Evolutionary conservation across 106 monocot genomes (phyloP).

Genomic region (Xerophyta viscosa): DNA sequence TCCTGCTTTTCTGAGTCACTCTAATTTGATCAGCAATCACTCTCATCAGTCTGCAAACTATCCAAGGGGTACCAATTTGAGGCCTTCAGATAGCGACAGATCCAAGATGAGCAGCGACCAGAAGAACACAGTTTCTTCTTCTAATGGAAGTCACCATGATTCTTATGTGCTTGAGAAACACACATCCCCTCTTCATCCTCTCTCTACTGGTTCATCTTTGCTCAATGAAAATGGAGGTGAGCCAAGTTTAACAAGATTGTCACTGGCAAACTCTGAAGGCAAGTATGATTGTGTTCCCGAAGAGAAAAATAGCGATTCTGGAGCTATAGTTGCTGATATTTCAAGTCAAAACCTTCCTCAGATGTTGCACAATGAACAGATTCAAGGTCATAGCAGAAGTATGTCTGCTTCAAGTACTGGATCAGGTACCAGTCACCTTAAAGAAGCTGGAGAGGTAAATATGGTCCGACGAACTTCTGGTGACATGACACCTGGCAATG

Average conservation of each 20-base stretch:
- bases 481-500: constrained; percentile 21
- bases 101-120: constrained; percentile 7
- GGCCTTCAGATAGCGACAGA: constrained; percentile 24
- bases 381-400: constrained; percentile 25
- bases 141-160: constrained; percentile 35
- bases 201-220: constrained; percentile 9
- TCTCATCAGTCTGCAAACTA: constrained; percentile 11
- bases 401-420: constrained; percentile 25
- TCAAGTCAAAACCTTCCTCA: constrained; percentile 11
- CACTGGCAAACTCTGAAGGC: constrained; percentile 17
- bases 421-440: constrained; percentile 15
- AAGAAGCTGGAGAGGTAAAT: constrained; percentile 17
- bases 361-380: constrained; percentile 15
- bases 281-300: constrained; percentile 18
- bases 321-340: constrained; percentile 19
- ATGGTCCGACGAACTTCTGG: constrained; percentile 16
- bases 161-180: constrained; percentile 20
- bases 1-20: constrained; percentile 17
- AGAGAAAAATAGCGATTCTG: constrained; percentile 16
- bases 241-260: constrained; percentile 17
- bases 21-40: constrained; percentile 25
- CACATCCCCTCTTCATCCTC: constrained; percentile 9
- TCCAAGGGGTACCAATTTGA: constrained; percentile 11
- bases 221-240: constrained; percentile 24
- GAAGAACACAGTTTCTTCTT: constrained; percentile 13